Evolutionary conservation across 164 flowering plant species (phyloP), one percentile per base, ranked within the genome.

Genomic region (Santalum album): DNA sequence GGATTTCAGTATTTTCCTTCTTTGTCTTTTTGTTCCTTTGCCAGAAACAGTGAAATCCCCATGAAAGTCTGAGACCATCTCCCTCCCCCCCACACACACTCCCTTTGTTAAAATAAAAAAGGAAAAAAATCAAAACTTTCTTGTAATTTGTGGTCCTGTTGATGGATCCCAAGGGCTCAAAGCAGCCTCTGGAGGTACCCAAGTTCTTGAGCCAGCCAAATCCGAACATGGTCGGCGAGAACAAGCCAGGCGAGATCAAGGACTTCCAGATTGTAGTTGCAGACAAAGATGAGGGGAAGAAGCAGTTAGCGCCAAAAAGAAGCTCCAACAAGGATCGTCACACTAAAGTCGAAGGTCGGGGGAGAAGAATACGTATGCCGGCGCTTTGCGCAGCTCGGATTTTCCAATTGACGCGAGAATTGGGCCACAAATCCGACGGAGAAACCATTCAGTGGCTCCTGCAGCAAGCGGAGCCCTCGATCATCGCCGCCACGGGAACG

Each of bases 361-460:
- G 70, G 1, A 52, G 70, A 21, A 56, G 70, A 32, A 61, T 66
- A 9, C 57, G 65, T 34, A 66, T 66, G 60, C 70, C 70, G 7
- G 70, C 70, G 6, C 51, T 51, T 7, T 66, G 66, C 42, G 70
- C 70, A 0, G 70, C 70, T 18, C 35, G 70, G 25, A 61, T 66
- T 21, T 66, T 66, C 59, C 70, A 66, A 29, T 25, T 66, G 6
- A 66, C 70, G 25, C 34, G 61, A 24, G 66, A 66, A 39, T 44
- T 66, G 20, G 70, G 66, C 39, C 70, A 66, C 54, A 61, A 61
- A 19, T 61, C 66, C 16, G 62, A 55, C 57, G 70, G 70, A 57
- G 50, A 46, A 22, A 46, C 50, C 22, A 46, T 46, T 22, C 51
- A 25, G 27, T 49, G 51, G 51, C 27, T 66, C 4, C 54, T 66